These are phyloP conservation scores for Chalciporus pseudorubinellus DNA, from an alignment of 768 basidiomycete species.

Conservation along the genomic window DNA sequence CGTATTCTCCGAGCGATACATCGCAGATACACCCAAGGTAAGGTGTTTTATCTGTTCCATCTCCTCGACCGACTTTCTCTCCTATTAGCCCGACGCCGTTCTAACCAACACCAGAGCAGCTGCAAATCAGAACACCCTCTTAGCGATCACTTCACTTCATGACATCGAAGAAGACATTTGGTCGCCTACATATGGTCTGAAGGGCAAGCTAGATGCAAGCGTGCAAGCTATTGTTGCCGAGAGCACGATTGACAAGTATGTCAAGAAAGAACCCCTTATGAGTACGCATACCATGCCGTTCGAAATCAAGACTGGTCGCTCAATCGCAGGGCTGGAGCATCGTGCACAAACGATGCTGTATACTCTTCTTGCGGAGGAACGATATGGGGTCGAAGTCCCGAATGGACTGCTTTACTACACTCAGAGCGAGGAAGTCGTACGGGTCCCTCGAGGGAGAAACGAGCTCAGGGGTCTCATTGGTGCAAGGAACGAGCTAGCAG, in stretches of 20 bases:
- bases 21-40: constrained; percentile 65
- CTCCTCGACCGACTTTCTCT: not conserved
- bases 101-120: constrained; percentile 65
- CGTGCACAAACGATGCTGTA: constrained; percentile 98
- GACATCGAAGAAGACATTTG: constrained; percentile 98
- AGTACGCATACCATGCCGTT: constrained; percentile 57
- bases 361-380: constrained; percentile 83
- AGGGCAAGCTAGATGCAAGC: constrained; percentile 93
- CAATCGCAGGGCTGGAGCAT: constrained; percentile 80
- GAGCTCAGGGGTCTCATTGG: constrained; percentile 84
- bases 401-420: constrained; percentile 93
- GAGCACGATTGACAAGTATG: constrained; percentile 25
- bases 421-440: constrained; percentile 82
- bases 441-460: constrained; percentile 75
- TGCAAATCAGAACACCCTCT: constrained; percentile 45
- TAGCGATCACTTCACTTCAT: constrained; percentile 74
- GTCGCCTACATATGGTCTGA: constrained; percentile 92
- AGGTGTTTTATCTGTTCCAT: not conserved
- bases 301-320: constrained; percentile 94
- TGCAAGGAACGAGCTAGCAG: constrained; percentile 81
- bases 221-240: constrained; percentile 67
- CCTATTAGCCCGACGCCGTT: constrained; percentile 53
- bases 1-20: constrained; percentile 64
- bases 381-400: constrained; percentile 80
- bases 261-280: constrained; percentile 20